Conservation (phyloP, 352 stramenopile genomes). For the Globisporangium viniferum region DNA sequence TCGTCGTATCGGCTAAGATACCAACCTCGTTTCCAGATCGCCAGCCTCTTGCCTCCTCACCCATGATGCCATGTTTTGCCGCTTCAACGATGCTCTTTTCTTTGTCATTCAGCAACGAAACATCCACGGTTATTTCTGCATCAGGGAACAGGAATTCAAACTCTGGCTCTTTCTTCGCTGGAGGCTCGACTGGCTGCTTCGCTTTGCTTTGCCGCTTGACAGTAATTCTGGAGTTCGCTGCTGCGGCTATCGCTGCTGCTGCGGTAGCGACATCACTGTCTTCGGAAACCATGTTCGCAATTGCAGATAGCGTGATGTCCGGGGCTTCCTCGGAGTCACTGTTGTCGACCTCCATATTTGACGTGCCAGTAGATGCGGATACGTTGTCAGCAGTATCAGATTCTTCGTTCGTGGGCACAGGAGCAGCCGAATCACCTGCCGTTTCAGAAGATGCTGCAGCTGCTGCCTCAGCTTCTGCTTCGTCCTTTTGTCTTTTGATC, state of each 20-base stretch:
- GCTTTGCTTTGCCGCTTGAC: conserved; percentile 38
- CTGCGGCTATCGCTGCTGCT: conserved; percentile 45
- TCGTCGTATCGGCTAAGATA: conserved; percentile 61
- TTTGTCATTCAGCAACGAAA: conserved; percentile 41
- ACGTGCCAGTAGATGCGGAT: conserved; percentile 23
- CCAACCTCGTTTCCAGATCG: conserved; percentile 73
- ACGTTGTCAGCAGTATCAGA: conserved; percentile 24
- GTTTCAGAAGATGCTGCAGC: conserved; percentile 3
- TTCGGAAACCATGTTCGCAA: conserved; percentile 85
- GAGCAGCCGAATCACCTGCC: conserved; percentile 4
- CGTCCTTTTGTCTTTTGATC: conserved; percentile 38
- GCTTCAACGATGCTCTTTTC: conserved; percentile 63
- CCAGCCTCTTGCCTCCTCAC: conserved; percentile 51
- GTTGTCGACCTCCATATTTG: conserved; percentile 82
- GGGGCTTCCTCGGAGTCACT: conserved; percentile 75
- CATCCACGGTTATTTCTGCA: conserved; percentile 57
- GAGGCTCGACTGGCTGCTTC: conserved; percentile 10
- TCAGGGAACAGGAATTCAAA: conserved; percentile 75
- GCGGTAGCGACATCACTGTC: conserved; percentile 69
- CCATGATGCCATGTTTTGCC: conserved; percentile 67
- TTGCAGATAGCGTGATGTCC: conserved; percentile 76
- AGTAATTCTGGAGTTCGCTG: conserved; percentile 32
- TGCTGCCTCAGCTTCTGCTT: conserved; percentile 22
- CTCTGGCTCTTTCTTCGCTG: conserved; percentile 25
- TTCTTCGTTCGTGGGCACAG: conserved; percentile 18